A percentile compares a stretch with the other conserved stretches of the same genome.
These are phyloP conservation scores for Yamadazyma spencermartinsiae DNA, from an alignment of 1,139 yeast genomes.

Conservation along the genomic window DNA sequence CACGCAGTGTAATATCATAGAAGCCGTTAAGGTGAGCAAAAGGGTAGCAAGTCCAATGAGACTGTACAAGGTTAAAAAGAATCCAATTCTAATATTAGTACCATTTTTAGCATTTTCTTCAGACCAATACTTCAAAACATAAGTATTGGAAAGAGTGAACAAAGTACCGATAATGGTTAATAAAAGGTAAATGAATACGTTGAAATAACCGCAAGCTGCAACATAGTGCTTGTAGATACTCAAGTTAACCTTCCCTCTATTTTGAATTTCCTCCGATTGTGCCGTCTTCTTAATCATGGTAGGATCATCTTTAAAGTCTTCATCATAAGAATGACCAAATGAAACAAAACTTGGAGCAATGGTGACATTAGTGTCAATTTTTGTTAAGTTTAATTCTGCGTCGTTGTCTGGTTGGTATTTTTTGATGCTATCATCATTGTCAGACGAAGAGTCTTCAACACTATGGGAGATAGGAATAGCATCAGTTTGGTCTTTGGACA, in stretches of 20 bases:
- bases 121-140: slow-evolving; percentile 41
- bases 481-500: slow-evolving; percentile 5
- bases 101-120: slow-evolving; percentile 30
- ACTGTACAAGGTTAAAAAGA: slow-evolving; percentile 28
- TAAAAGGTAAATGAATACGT: slow-evolving; percentile 26
- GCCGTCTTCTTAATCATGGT: slow-evolving; percentile 23
- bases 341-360: slow-evolving; percentile 24
- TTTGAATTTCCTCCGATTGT: slow-evolving; percentile 29
- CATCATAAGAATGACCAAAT: slow-evolving; percentile 22
- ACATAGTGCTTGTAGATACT: slow-evolving; percentile 33
- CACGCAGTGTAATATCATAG: slow-evolving; percentile 33
- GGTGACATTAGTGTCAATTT: slow-evolving; percentile 12
- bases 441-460: slow-evolving; percentile 3
- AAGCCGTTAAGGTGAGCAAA: slow-evolving; percentile 26
- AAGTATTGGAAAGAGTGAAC: slow-evolving; percentile 28
- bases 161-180: slow-evolving; percentile 23
- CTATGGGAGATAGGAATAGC: background rate
- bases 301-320: slow-evolving; percentile 19
- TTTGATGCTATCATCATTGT: slow-evolving; percentile 8
- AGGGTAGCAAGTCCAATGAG: slow-evolving; percentile 29
- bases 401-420: slow-evolving; percentile 10
- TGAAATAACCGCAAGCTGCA: slow-evolving; percentile 34
- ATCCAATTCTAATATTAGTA: slow-evolving; percentile 23
- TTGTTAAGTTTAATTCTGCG: slow-evolving; percentile 9
- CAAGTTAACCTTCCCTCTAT: slow-evolving; percentile 36